Evolutionary conservation across 208 protist species (phyloP).

Genomic region (Naegleria fowleri): DNA sequence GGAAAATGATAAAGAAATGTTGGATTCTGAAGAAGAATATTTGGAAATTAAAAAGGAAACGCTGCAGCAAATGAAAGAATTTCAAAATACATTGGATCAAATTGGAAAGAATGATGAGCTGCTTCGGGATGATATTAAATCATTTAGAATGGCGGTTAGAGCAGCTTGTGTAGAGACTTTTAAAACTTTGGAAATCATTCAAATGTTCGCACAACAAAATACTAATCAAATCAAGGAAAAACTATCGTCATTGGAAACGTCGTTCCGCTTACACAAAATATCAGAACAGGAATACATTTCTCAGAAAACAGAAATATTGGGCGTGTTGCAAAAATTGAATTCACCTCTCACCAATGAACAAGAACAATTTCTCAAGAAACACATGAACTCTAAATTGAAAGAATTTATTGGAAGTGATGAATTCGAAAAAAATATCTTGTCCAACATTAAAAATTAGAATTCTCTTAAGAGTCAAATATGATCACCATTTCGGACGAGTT

Average conservation of each 20-base stretch:
- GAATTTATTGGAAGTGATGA: too few relatives aligned
- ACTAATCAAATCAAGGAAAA: neutral
- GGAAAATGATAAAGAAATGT: neutral
- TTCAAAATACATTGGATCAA: neutral
- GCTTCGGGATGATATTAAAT: neutral
- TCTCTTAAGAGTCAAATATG: too few relatives aligned
- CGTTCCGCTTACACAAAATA: too few relatives aligned
- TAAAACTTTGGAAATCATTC: neutral
- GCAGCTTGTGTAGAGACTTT: neutral
- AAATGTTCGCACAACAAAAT: neutral
- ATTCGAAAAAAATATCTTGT: too few relatives aligned
- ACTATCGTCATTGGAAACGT: neutral
- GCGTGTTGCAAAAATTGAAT: too few relatives aligned
- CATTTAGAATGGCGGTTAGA: neutral
- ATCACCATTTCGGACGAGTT: too few relatives aligned
- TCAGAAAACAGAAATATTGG: too few relatives aligned
- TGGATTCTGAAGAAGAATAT: neutral
- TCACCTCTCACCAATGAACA: too few relatives aligned
- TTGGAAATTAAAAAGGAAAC: neutral
- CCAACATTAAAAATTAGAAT: too few relatives aligned
- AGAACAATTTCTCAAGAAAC: too few relatives aligned
- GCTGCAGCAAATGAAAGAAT: neutral
- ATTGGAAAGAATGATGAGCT: neutral
- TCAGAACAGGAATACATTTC: too few relatives aligned
- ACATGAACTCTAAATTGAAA: too few relatives aligned